Conservation (phyloP, 768 basidiomycete genomes). For the Boletus rex-veris region DNA sequence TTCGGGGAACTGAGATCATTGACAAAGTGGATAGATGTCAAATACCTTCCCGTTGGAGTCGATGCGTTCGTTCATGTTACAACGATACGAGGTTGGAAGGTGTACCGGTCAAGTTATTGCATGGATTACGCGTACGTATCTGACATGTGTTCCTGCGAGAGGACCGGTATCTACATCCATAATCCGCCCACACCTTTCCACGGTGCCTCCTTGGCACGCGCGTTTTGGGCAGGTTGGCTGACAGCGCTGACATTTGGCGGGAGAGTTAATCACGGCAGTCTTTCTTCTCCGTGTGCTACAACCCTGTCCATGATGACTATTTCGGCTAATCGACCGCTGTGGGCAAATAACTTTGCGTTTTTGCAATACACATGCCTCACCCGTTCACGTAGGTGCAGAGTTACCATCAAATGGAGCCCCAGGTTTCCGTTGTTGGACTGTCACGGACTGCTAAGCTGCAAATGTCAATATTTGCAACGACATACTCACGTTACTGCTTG, state of each 20-base stretch:
- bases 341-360: conserved; percentile 1
- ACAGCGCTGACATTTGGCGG: background rate
- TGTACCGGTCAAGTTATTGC: conserved; percentile 11
- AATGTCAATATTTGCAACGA: background rate
- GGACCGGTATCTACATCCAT: background rate
- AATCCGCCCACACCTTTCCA: conserved; percentile 7
- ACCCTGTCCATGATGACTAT: background rate
- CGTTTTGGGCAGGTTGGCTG: background rate
- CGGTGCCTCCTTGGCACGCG: conserved; percentile 6
- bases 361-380: conserved; percentile 5
- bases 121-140: background rate
- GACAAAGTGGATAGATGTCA: background rate
- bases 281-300: background rate
- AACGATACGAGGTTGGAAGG: background rate
- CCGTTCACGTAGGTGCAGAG: background rate
- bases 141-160: background rate
- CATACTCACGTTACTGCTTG: background rate
- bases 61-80: conserved; percentile 15
- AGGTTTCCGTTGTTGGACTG: background rate
- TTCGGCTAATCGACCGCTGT: background rate
- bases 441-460: background rate
- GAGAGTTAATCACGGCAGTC: background rate
- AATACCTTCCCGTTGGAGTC: conserved; percentile 11
- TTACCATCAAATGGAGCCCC: background rate
- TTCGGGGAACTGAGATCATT: background rate